Evolutionary conservation across 352 stramenopile species (phyloP), one percentile per base, ranked within the genome.

Genomic region (Phytophthora cajani): DNA sequence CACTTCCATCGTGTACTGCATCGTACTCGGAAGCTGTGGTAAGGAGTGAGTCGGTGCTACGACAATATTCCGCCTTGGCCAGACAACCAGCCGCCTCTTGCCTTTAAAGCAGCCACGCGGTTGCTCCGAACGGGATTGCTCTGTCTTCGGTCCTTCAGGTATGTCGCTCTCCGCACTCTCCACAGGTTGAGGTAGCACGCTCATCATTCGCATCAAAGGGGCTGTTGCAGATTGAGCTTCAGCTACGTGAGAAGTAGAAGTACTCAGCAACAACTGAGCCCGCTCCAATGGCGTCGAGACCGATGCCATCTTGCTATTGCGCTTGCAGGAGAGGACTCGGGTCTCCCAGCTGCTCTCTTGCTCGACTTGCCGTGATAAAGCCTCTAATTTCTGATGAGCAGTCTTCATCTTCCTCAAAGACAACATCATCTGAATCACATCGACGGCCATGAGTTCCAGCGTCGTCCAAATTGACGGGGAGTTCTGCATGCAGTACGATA

Each of bases 401-500:
- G 10, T 32, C n/a, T 55, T 44, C 11, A 64, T 36, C 32, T 73
- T 55, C 10, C 44, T 46, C 9, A 65, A 21, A 6, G 60, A 61
- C 9, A 69, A 16, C 17, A n/a, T 27, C 47, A 73, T 23, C 21
- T 62, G 36, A 12, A 54, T 14, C 10, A 59, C 12, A 58, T 73
- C 53, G 16, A 59, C 50, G 5, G 32, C 14, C 68, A 75, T 71
- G n/a, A 75, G 47, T n/a, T 58, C 61, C 0, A 61, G 36, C 3
- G 59, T 64, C 11, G 42, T 68, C 62, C 36, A 71, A 12, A 67
- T 52, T 11, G 62, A 71, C 2, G 61, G 56, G 11, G 58, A 67
- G 1, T 53, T 75, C 16, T 71, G 68, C 61, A 75, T 71, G 44
- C 56, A 71, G 27, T 67, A 71, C 0, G 62, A 47, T n/a, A 71